phyloP scores from a whole-genome alignment of 2,329 filamentous ascomycete genomes.

The Uncinocarpus reesii region DNA sequence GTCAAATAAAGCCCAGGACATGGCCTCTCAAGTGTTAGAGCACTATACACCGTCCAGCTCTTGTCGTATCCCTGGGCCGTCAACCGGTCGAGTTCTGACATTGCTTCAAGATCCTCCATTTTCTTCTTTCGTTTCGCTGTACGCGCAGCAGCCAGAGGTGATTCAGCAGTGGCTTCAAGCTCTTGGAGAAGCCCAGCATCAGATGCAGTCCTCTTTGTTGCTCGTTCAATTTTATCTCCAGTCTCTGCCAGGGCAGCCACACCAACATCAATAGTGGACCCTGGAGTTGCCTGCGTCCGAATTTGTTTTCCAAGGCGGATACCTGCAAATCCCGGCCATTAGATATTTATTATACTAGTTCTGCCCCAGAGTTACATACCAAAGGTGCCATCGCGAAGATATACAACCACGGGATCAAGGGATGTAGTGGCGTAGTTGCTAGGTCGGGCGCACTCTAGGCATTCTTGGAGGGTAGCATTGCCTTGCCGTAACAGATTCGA shows the following conservation, averaged over 20 bases:
- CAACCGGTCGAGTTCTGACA: slow-evolving; percentile 32
- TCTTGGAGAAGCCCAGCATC: slow-evolving; percentile 4
- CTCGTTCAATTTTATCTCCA: neutral
- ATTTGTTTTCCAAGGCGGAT: neutral
- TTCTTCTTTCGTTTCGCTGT: slow-evolving; percentile 7
- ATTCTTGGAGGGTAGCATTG: slow-evolving; percentile 36
- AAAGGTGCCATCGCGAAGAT: slow-evolving; percentile 24
- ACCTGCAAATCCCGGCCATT: slow-evolving; percentile 13
- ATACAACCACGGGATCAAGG: slow-evolving; percentile 27
- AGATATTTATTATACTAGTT: neutral
- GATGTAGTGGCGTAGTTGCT: slow-evolving; percentile 27
- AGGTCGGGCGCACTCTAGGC: slow-evolving; percentile 27
- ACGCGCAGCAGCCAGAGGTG: neutral
- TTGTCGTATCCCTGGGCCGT: slow-evolving; percentile 34
- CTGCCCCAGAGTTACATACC: slow-evolving; percentile 20
- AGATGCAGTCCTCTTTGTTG: slow-evolving; percentile 1
- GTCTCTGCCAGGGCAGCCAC: neutral
- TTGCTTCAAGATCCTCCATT: slow-evolving; percentile 20
- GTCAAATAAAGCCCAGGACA: slow-evolving; percentile 35
- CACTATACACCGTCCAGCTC: slow-evolving; percentile 34
- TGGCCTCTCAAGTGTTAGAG: slow-evolving; percentile 30
- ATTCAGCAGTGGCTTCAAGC: neutral
- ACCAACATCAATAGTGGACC: neutral
- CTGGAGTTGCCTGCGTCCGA: neutral
- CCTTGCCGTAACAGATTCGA: slow-evolving; percentile 34